Evolutionary conservation across 768 basidiomycete species (phyloP).

Genomic region (Boletellus emodensis): DNA sequence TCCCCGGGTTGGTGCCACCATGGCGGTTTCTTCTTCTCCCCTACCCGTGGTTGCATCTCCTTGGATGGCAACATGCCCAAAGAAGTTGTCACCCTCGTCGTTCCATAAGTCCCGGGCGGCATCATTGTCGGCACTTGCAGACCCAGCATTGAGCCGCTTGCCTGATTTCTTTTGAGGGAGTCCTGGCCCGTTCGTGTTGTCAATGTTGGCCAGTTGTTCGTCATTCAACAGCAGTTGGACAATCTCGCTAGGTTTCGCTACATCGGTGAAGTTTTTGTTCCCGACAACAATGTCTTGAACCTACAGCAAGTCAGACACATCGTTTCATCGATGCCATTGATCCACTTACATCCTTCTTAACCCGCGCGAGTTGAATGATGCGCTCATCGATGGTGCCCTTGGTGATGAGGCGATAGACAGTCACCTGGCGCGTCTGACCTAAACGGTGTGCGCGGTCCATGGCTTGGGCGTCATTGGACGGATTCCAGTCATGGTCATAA

Average conservation of each 20-base stretch:
- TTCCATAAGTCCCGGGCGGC: conserved; percentile 70
- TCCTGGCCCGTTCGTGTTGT: conserved; percentile 39
- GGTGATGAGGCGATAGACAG: conserved; percentile 92
- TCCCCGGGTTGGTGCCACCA: conserved; percentile 23
- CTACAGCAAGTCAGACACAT: conserved; percentile 35
- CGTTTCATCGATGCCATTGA: background rate
- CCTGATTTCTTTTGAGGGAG: conserved; percentile 35
- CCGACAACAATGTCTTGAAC: conserved; percentile 99
- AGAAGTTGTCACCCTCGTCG: conserved; percentile 85
- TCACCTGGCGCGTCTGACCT: conserved; percentile 95
- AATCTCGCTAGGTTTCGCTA: conserved; percentile 93
- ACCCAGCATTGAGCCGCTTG: conserved; percentile 32
- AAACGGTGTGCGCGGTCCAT: conserved; percentile 98
- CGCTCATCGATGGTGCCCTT: conserved; percentile 95
- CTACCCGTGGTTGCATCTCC: conserved; percentile 19
- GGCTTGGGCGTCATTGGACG: conserved; percentile 95
- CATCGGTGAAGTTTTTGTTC: conserved; percentile 91
- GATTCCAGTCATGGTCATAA: conserved; percentile 48
- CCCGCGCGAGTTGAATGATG: conserved; percentile 91
- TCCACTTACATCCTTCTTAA: conserved; percentile 85
- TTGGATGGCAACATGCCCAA: conserved; percentile 50
- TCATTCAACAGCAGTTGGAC: conserved; percentile 93
- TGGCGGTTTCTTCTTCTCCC: conserved; percentile 29
- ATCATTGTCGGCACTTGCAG: conserved; percentile 33
- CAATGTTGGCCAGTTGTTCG: conserved; percentile 79